Evolutionary conservation across 805 yeast species (phyloP).

Genomic region (Wickerhamomyces xylosicus): DNA sequence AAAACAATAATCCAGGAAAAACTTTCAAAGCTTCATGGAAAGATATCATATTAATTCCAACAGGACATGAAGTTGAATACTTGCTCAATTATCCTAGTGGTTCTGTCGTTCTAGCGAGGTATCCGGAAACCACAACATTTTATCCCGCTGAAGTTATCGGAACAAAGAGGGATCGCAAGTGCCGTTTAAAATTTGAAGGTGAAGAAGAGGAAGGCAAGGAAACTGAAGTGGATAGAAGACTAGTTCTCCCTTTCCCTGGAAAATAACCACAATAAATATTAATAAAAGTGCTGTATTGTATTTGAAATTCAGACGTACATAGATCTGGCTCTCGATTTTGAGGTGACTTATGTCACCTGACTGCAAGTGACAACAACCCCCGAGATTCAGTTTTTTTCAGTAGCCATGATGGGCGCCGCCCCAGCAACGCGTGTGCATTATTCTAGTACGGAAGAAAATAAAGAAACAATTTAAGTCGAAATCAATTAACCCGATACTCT

Average conservation of each 20-base stretch:
- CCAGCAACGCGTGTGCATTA: too few species aligned
- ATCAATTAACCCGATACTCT: too few species aligned
- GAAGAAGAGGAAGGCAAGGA: constrained; percentile 96
- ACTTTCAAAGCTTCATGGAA: constrained; percentile 73
- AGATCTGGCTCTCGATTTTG: too few species aligned
- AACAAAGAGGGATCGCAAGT: constrained; percentile 59
- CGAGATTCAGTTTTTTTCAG: too few species aligned
- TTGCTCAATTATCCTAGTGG: constrained; percentile 59
- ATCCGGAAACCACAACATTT: constrained; percentile 96
- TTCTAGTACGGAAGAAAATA: too few species aligned
- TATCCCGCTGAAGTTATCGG: constrained; percentile 91
- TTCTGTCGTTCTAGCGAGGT: constrained; percentile 78
- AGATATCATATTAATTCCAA: constrained; percentile 69
- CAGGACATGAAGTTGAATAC: constrained; percentile 29
- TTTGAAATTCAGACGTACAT: too few species aligned
- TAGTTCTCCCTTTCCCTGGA: constrained; percentile 69
- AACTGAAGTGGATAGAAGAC: constrained; percentile 79
- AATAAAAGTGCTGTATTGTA: not conserved
- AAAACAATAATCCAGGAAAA: constrained; percentile 79
- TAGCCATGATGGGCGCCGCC: too few species aligned
- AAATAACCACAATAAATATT: constrained; percentile 5
- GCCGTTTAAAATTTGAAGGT: constrained; percentile 82
- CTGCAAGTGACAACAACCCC: too few species aligned
- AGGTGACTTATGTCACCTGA: too few species aligned
- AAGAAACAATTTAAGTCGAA: too few species aligned